Conservation (phyloP, 129 eudicot genomes). For the Centrapalus pauciflorus region DNA sequence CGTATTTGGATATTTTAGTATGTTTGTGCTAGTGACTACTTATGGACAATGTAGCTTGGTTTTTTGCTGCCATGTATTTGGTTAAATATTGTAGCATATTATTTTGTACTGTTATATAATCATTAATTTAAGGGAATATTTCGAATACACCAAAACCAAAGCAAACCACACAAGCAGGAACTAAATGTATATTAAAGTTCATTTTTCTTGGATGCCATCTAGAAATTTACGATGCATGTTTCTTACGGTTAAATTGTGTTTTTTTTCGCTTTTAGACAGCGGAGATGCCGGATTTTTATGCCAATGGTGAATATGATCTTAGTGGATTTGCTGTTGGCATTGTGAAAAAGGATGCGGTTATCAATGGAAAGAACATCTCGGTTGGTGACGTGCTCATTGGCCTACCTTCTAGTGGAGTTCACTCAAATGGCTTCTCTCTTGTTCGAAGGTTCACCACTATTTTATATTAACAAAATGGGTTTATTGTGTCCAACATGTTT, state of each 20-base stretch:
- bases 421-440: constrained; percentile 79
- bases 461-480: neutral
- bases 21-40: neutral
- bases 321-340: too few species aligned
- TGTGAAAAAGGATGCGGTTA: constrained; percentile 65
- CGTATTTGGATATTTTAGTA: too few species aligned
- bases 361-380: constrained; percentile 55
- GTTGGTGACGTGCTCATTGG: constrained; percentile 71
- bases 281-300: constrained; percentile 81
- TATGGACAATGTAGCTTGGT: neutral
- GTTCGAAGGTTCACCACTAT: constrained; percentile 53
- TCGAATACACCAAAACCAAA: too few species aligned
- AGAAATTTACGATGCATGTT: neutral
- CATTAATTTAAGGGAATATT: too few species aligned
- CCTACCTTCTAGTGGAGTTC: constrained; percentile 79
- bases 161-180: too few species aligned
- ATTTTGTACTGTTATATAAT: neutral
- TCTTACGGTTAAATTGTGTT: neutral
- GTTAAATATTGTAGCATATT: neutral
- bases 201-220: neutral
- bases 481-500: too few species aligned
- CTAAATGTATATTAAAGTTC: too few species aligned
- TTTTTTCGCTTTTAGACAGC: constrained; percentile 51
- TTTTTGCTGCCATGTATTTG: neutral
- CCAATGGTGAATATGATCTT: constrained; percentile 70